A percentile compares a stretch with the other conserved stretches of the same genome.
These are phyloP conservation scores for Paspalum notatum DNA, from an alignment of 176 grass and related monocot species.

Conservation along the genomic window DNA sequence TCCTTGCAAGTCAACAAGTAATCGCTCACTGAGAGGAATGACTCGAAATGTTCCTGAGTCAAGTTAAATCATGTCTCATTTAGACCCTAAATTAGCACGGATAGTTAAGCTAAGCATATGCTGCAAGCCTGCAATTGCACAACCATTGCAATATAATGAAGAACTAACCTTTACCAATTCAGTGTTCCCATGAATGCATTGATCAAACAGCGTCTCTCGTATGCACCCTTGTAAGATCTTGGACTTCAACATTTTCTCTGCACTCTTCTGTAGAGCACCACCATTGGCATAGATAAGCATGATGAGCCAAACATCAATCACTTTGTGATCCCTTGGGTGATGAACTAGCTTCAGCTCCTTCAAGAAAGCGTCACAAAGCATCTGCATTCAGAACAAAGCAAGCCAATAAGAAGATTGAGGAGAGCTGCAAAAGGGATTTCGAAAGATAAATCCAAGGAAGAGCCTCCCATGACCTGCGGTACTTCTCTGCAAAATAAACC, in stretches of 20 bases:
- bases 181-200: slow-evolving; percentile 75
- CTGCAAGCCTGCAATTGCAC: slow-evolving; percentile 5
- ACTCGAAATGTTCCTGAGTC: slow-evolving; percentile 60
- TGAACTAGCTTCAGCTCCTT: slow-evolving; percentile 76
- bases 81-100: background rate
- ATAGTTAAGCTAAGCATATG: slow-evolving; percentile 12
- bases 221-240: slow-evolving; percentile 74
- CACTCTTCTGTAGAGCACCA: slow-evolving; percentile 71
- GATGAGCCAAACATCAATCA: slow-evolving; percentile 88
- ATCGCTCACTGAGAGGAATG: slow-evolving; percentile 59
- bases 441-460: background rate
- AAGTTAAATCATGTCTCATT: slow-evolving; percentile 49
- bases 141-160: slow-evolving; percentile 30
- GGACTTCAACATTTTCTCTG: slow-evolving; percentile 78
- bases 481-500: slow-evolving; percentile 3
- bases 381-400: slow-evolving; percentile 53
- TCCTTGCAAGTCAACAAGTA: slow-evolving; percentile 90
- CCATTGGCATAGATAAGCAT: slow-evolving; percentile 87
- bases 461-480: background rate
- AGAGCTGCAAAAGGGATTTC: background rate
- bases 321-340: slow-evolving; percentile 68
- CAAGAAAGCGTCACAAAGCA: slow-evolving; percentile 75
- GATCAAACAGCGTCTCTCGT: slow-evolving; percentile 69
- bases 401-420: slow-evolving; percentile 6
- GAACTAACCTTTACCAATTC: slow-evolving; percentile 81